Percentiles rank a stretch among this genome's conserved stretches.
Evolutionary conservation across 345 rosid genomes (phyloP).

Genomic region (Eucalyptus virginea): DNA sequence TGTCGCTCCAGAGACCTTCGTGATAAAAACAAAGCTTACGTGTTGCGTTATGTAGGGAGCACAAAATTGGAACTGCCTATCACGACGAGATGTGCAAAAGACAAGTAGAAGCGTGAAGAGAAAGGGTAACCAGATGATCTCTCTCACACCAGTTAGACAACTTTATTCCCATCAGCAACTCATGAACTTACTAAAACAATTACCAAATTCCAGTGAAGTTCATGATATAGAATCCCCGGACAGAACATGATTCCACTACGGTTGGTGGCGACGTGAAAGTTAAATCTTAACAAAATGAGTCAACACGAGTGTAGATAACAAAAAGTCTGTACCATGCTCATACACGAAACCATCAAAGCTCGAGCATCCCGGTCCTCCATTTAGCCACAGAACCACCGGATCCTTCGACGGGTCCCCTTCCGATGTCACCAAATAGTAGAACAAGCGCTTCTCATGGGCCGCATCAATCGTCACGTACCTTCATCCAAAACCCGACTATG

Average conservation of each 20-base stretch:
- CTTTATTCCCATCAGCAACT: neutral
- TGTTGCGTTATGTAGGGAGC: neutral
- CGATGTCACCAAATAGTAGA: constrained; percentile 76
- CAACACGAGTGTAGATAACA: neutral
- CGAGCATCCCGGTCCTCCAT: constrained; percentile 98
- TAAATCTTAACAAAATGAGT: neutral
- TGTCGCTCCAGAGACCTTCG: neutral
- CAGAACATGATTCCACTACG: neutral
- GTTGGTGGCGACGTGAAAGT: neutral
- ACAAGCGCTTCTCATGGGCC: constrained; percentile 37
- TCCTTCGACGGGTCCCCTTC: constrained; percentile 56
- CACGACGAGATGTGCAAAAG: neutral
- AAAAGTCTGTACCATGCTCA: constrained; percentile 41
- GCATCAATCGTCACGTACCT: constrained; percentile 65
- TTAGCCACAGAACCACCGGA: constrained; percentile 90
- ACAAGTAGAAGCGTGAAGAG: neutral
- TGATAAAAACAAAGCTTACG: neutral
- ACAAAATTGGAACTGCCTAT: neutral
- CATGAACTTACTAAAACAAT: neutral
- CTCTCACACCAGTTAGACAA: neutral
- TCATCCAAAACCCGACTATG: neutral
- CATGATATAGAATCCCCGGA: neutral
- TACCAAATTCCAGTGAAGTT: neutral
- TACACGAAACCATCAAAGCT: constrained; percentile 89
- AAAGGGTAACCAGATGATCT: neutral